These are phyloP conservation scores for Amylocarpus encephaloides DNA, from an alignment of 2,329 filamentous ascomycete species.

Conservation along the genomic window DNA sequence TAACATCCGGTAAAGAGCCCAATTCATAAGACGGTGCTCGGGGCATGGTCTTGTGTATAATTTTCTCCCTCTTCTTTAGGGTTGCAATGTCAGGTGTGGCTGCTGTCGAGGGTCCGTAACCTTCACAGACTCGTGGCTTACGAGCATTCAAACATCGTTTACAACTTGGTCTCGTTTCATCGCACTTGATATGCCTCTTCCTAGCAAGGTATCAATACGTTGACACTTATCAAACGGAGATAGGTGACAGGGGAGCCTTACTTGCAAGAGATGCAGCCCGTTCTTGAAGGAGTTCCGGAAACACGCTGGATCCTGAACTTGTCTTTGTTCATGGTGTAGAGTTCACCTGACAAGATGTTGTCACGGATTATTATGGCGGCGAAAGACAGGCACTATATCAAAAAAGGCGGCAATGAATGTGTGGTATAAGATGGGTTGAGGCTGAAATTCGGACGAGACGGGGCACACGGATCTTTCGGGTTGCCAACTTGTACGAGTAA, in stretches of 20 bases:
- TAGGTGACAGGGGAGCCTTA: not conserved
- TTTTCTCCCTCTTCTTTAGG: not conserved
- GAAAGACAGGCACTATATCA: no score
- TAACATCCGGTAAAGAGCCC: not conserved
- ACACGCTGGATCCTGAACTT: not conserved
- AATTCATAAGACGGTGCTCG: not conserved
- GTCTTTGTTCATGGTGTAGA: no score
- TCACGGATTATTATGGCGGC: no score
- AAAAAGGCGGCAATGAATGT: no score
- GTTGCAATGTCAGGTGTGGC: not conserved
- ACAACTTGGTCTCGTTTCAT: not conserved
- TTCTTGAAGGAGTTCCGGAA: not conserved
- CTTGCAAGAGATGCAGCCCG: conserved; percentile 2
- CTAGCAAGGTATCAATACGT: not conserved
- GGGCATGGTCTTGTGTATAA: not conserved
- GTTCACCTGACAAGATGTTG: no score
- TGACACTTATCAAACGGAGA: not conserved
- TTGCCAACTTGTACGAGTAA: no score
- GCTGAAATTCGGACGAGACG: no score
- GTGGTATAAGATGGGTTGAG: no score
- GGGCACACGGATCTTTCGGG: no score
- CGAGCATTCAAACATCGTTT: not conserved
- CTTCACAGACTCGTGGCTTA: not conserved
- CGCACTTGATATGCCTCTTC: conserved; percentile 1
- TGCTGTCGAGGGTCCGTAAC: not conserved